phyloP scores from a whole-genome alignment of 106 monocot species.

The Acorus calamus region DNA sequence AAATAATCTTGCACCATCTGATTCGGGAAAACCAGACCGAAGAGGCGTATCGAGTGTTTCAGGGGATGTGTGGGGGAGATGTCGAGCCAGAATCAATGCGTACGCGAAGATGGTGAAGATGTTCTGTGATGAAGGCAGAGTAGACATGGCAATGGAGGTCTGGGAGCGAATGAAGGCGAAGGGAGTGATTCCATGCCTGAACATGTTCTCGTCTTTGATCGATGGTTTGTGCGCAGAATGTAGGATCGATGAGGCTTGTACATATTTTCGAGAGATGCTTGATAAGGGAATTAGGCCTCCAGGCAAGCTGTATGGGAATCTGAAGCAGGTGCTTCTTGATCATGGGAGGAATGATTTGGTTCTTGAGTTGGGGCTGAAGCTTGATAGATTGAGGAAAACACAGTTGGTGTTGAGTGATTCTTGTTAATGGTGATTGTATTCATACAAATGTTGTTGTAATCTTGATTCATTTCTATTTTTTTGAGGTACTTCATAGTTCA shows the following conservation, averaged over 20 bases:
- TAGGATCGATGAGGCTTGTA: conserved; percentile 72
- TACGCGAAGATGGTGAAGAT: conserved; percentile 79
- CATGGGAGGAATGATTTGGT: conserved; percentile 61
- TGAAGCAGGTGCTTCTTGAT: conserved; percentile 55
- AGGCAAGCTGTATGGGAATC: conserved; percentile 47
- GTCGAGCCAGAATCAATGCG: conserved; percentile 67
- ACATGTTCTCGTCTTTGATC: conserved; percentile 81
- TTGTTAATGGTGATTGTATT: too few relatives aligned
- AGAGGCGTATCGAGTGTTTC: conserved; percentile 58
- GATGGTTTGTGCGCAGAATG: conserved; percentile 50
- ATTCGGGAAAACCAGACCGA: conserved; percentile 36
- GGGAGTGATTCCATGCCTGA: conserved; percentile 73
- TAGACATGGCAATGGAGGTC: conserved; percentile 65
- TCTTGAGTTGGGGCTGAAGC: conserved; percentile 31
- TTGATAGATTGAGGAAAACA: conserved; percentile 48
- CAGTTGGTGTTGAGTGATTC: conserved; percentile 3
- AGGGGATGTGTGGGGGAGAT: conserved; percentile 25
- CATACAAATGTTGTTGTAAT: too few relatives aligned
- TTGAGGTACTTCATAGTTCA: too few relatives aligned
- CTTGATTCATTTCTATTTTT: too few relatives aligned
- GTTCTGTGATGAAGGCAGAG: conserved; percentile 52
- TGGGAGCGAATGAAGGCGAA: conserved; percentile 74
- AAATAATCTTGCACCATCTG: conserved; percentile 74
- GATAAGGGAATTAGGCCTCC: conserved; percentile 77
- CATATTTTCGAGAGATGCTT: conserved; percentile 78